Conservation (phyloP, 495 filamentous ascomycete genomes). For the Lepidopterella palustris region DNA sequence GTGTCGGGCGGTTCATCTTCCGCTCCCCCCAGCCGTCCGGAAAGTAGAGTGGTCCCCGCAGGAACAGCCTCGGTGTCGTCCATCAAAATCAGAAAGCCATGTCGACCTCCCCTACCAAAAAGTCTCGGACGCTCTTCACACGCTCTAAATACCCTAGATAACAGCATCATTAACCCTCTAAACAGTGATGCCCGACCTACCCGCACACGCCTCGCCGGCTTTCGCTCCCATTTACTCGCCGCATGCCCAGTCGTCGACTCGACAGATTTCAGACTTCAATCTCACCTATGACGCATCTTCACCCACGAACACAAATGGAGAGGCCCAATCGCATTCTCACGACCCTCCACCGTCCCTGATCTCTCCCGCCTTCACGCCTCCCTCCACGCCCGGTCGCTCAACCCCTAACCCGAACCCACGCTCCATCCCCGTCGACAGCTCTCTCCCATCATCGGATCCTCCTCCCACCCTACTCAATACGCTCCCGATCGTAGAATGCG, state of each 20-base stretch:
- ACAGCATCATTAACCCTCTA: not conserved
- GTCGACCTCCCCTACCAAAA: not conserved
- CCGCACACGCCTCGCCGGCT: constrained; percentile 37
- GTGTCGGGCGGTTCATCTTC: not conserved
- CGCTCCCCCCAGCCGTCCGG: no score
- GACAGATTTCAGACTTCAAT: constrained; percentile 24
- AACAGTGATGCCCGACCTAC: constrained; percentile 29
- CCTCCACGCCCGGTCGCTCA: constrained; percentile 33
- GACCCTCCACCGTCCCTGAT: constrained; percentile 32
- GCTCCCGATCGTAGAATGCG: constrained; percentile 39
- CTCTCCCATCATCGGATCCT: constrained; percentile 3
- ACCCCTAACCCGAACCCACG: constrained; percentile 29
- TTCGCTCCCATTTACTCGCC: constrained; percentile 31
- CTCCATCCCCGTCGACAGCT: constrained; percentile 31
- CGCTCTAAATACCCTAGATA: not conserved
- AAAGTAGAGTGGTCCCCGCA: not conserved
- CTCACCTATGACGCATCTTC: constrained; percentile 12
- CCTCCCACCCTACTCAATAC: constrained; percentile 27
- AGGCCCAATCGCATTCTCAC: not conserved
- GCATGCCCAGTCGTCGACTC: constrained; percentile 18
- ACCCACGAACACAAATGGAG: constrained; percentile 2
- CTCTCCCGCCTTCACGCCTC: constrained; percentile 43
- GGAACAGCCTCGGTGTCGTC: not conserved
- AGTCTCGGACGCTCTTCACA: not conserved
- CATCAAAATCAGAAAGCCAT: not conserved